Base-by-base conservation (phyloP, 225 moss, liverwort and hornwort genomes). In the Thuidium tamariscinum region DNA sequence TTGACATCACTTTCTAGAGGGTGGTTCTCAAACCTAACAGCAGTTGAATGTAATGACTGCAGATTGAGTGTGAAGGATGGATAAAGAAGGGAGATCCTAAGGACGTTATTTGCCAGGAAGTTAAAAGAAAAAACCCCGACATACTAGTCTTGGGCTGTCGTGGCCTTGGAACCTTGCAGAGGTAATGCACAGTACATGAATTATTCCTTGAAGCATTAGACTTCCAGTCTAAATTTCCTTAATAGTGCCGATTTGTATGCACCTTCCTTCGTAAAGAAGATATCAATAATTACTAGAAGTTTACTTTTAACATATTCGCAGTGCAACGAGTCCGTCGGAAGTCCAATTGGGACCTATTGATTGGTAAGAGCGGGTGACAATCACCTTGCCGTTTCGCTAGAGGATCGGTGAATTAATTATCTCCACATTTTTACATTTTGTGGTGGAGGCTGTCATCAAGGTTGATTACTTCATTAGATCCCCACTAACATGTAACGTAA, bases 31-130 rank as follows among this genome's bases (percentile, higher is more conserved):
- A 70, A 8, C 54, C 44, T 34, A 54, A 65, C 27, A 41, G 62
- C 34, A n/a, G 39, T 69, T 59, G 81, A 84, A 84, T 87, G 80
- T 34, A 22, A 74, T 88, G 36, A 25, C 76, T 74, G 80, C 94
- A 97, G 97, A 94, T 97, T 81, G 87, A 93, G 85, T 96, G 95
- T 77, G 92, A 95, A 91, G 97, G 89, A 65, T 94, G 90, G 93
- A 73, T 97, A 61, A 95, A 94, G 76, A 71, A 77, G 46, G 97
- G 97, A 89, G 93, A 96, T 90, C 95, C 97, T 2, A 92, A 95
- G 76, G 90, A 90, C 18, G 81, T 95, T 48, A 92, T 97, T 30
- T 95, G 95, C 76, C 54, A 89, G 77, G 96, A 97, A 89, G 93
- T 93, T 36, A 9, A 77, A 60, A 89, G 88, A 22, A 86, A 88